Evolutionary conservation across 352 stramenopile species (phyloP).

Genomic region (Plasmopara viticola): DNA sequence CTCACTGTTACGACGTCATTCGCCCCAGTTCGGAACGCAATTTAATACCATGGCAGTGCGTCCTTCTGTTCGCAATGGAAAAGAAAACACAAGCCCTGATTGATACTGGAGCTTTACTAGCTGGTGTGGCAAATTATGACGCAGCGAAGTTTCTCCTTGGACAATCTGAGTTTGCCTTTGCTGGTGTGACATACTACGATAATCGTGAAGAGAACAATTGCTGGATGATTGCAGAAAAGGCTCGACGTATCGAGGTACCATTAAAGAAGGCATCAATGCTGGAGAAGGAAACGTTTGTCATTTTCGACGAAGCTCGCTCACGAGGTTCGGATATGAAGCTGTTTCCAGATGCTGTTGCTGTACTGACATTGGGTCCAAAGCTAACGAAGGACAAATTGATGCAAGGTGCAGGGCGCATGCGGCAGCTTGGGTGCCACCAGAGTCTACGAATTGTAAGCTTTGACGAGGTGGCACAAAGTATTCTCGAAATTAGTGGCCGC

Average conservation of each 20-base stretch:
- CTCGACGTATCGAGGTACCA: constrained; percentile 29
- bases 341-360: constrained; percentile 42
- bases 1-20: constrained; percentile 31
- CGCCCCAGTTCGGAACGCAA: background rate
- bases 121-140: constrained; percentile 45
- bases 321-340: constrained; percentile 88
- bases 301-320: constrained; percentile 88
- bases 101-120: constrained; percentile 79
- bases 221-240: constrained; percentile 77
- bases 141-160: constrained; percentile 46
- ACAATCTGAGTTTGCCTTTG: constrained; percentile 20
- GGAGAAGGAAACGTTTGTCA: constrained; percentile 83
- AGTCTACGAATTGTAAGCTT: constrained; percentile 64
- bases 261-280: constrained; percentile 62
- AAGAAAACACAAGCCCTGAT: constrained; percentile 64
- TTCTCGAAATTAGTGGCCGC: constrained; percentile 15
- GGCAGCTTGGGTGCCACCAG: constrained; percentile 67
- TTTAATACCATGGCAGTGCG: constrained; percentile 33
- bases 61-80: constrained; percentile 36
- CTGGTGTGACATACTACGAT: constrained; percentile 85
- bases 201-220: constrained; percentile 35
- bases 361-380: constrained; percentile 80
- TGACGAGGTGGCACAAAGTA: constrained; percentile 54
- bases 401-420: constrained; percentile 85
- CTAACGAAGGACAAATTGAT: constrained; percentile 79